Evolutionary conservation across 441 rosid genomes (phyloP).

Genomic region (Erysimum cheiri): DNA sequence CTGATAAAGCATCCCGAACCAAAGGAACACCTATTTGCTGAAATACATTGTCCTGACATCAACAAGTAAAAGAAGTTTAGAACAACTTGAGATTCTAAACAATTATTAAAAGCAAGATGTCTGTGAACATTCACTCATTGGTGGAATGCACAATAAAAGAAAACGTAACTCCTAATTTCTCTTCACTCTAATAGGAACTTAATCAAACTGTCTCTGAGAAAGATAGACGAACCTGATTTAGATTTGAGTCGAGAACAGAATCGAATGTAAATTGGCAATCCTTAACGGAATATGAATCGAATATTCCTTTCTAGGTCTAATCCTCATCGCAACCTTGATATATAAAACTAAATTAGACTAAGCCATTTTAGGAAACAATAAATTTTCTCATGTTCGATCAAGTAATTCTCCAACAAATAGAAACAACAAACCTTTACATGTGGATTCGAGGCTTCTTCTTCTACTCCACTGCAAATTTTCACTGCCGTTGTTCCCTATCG

Average conservation of each 20-base stretch:
- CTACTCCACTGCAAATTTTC: slow-evolving; percentile 42
- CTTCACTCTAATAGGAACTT: background rate
- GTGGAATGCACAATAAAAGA: background rate
- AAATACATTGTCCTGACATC: slow-evolving; percentile 70
- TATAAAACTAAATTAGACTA: background rate
- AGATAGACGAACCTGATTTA: slow-evolving; percentile 65
- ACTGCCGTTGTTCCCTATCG: slow-evolving; percentile 48
- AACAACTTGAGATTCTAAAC: background rate
- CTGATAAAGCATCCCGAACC: slow-evolving; percentile 77
- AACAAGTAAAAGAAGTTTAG: slow-evolving; percentile 35
- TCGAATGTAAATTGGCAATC: slow-evolving; percentile 61
- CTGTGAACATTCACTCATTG: too few species aligned
- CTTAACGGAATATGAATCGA: slow-evolving; percentile 47
- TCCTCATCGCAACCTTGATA: slow-evolving; percentile 78
- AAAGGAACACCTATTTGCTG: slow-evolving; percentile 76
- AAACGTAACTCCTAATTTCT: too few species aligned
- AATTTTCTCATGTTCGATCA: background rate
- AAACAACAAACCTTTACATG: slow-evolving; percentile 68
- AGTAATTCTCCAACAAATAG: background rate
- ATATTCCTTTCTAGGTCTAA: slow-evolving; percentile 62
- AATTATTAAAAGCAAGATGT: background rate
- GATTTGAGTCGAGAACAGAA: slow-evolving; percentile 74
- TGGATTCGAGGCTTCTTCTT: slow-evolving; percentile 50
- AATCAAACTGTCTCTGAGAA: background rate
- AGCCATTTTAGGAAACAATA: background rate